phyloP scores from a whole-genome alignment of 78 protist species.

The Dictyostelium firmibasis region DNA sequence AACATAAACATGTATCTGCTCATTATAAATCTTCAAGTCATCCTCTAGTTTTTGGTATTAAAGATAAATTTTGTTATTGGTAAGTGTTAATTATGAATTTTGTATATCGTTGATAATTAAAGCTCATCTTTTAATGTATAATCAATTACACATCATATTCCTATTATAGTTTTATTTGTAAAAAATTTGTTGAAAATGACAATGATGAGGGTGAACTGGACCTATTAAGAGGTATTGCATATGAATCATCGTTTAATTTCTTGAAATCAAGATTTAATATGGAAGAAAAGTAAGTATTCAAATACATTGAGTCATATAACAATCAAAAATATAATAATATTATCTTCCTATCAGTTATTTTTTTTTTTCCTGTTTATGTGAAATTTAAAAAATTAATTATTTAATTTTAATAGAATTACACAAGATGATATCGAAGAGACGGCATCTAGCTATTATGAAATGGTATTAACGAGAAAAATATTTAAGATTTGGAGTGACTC shows the following conservation, averaged over 20 bases:
- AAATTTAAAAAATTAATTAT: neutral
- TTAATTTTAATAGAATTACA: neutral
- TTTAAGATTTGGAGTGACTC: conserved; percentile 29
- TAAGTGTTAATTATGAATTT: too few species aligned
- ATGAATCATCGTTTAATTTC: conserved; percentile 11
- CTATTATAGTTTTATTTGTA: conserved; percentile 8
- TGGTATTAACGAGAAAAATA: conserved; percentile 24
- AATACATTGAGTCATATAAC: too few species aligned
- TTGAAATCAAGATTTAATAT: neutral
- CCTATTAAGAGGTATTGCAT: neutral
- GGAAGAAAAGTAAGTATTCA: conserved; percentile 12
- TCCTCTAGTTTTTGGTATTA: conserved; percentile 14
- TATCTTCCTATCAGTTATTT: too few species aligned
- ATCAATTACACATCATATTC: too few species aligned
- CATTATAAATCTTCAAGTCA: conserved; percentile 12
- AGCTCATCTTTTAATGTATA: too few species aligned
- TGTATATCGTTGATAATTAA: too few species aligned
- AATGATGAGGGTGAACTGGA: conserved; percentile 29
- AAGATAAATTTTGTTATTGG: conserved; percentile 35
- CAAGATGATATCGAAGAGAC: conserved; percentile 68
- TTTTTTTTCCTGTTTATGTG: neutral
- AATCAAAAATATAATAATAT: too few species aligned
- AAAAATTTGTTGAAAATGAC: conserved; percentile 29
- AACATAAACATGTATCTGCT: neutral
- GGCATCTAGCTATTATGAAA: conserved; percentile 31